Evolutionary conservation across 257 asterid species (phyloP).

Genomic region (Solanum pennellii): DNA sequence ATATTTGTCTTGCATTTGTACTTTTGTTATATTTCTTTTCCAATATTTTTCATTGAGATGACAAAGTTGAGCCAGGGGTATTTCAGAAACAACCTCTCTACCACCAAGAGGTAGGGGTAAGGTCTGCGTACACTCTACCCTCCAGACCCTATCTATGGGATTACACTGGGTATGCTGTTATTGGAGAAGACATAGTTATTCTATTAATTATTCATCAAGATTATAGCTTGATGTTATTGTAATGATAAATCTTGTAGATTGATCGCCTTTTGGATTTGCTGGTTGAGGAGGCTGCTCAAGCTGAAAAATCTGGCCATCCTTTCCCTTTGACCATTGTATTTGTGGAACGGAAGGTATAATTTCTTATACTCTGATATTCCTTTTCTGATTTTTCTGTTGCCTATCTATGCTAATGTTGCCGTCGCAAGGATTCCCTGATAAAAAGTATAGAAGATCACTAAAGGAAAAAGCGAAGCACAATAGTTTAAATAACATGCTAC

Average conservation of each 20-base stretch:
- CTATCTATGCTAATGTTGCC: not conserved
- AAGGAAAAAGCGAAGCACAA: not conserved
- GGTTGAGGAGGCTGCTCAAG: conserved; percentile 71
- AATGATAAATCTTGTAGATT: conserved; percentile 36
- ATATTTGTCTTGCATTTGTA: not conserved
- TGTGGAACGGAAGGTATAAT: conserved; percentile 80
- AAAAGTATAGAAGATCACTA: not conserved
- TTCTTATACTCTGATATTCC: not conserved
- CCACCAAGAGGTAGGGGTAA: not conserved
- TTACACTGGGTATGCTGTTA: not conserved
- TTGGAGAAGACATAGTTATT: not conserved
- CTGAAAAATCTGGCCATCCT: conserved; percentile 51
- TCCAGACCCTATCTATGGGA: not conserved
- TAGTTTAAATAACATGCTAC: not conserved
- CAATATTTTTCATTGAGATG: not conserved
- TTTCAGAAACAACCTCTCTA: not conserved
- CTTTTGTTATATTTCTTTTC: not conserved
- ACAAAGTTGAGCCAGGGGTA: not conserved
- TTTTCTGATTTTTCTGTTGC: not conserved
- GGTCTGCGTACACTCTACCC: not conserved
- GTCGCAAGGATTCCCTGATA: not conserved
- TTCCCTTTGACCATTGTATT: conserved; percentile 86
- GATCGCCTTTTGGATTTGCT: conserved; percentile 72
- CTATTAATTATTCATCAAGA: not conserved
- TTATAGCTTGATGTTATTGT: not conserved